These are phyloP conservation scores for Penicillium bialowiezense DNA, from an alignment of 495 filamentous ascomycete species.

Conservation along the genomic window DNA sequence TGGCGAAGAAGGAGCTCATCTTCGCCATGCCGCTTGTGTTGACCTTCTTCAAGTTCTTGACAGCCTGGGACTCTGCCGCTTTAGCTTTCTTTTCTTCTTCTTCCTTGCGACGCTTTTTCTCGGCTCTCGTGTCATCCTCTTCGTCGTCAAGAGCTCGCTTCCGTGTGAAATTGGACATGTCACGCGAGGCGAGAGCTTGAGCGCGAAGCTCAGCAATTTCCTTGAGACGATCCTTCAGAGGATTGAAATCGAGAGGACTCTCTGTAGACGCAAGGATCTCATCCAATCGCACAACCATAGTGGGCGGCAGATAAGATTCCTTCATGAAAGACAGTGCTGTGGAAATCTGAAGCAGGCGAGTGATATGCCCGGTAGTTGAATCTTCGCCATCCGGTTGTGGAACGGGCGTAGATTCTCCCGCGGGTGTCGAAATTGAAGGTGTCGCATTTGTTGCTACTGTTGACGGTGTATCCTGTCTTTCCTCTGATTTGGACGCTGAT, in stretches of 20 bases:
- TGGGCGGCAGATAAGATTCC: slow-evolving; percentile 62
- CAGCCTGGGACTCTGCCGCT: slow-evolving; percentile 64
- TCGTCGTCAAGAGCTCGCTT: slow-evolving; percentile 73
- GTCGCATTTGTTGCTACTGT: slow-evolving; percentile 37
- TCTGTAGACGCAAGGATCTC: slow-evolving; percentile 42
- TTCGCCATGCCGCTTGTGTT: slow-evolving; percentile 94
- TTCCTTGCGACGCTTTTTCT: slow-evolving; percentile 65
- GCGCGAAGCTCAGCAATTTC: slow-evolving; percentile 61
- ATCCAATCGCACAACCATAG: slow-evolving; percentile 49
- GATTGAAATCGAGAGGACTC: slow-evolving; percentile 61
- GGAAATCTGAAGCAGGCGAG: slow-evolving; percentile 66
- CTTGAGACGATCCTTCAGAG: slow-evolving; percentile 64
- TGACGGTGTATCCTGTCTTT: slow-evolving; percentile 31
- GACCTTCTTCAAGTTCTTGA: slow-evolving; percentile 81
- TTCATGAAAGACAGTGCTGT: slow-evolving; percentile 75
- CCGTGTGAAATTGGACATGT: slow-evolving; percentile 66
- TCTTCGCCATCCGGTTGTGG: slow-evolving; percentile 30
- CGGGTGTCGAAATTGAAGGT: slow-evolving; percentile 42
- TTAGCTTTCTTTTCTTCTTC: slow-evolving; percentile 78
- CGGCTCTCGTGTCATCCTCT: slow-evolving; percentile 48
- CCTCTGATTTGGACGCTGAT: slow-evolving; percentile 28
- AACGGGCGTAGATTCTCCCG: slow-evolving; percentile 30
- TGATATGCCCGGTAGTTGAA: slow-evolving; percentile 42
- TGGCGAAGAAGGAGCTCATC: slow-evolving; percentile 90
- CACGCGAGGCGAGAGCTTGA: slow-evolving; percentile 65